Conservation (phyloP, 345 rosid genomes). For the Iberis pinnata region DNA sequence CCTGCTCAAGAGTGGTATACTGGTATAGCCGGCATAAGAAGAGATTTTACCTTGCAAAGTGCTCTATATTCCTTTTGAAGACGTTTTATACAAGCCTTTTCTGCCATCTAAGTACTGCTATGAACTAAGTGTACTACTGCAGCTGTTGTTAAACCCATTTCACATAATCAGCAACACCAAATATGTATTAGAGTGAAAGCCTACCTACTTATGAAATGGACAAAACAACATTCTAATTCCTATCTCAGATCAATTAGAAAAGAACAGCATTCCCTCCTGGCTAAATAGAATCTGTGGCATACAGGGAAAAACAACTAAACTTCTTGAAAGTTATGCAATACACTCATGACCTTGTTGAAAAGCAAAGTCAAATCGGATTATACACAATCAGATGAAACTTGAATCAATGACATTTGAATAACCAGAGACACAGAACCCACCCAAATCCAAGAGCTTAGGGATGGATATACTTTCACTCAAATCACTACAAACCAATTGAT, state of each 20-base stretch:
- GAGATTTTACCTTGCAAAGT: slow-evolving; percentile 64
- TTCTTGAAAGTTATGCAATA: background rate
- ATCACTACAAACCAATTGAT: slow-evolving; percentile 1
- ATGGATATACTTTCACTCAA: background rate
- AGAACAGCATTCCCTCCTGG: background rate
- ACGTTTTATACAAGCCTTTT: slow-evolving; percentile 82
- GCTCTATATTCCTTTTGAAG: slow-evolving; percentile 97
- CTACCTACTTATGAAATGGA: slow-evolving; percentile 3
- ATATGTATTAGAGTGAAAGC: background rate
- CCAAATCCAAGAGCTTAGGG: slow-evolving; percentile 7
- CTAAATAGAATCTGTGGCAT: background rate
- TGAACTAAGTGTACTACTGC: slow-evolving; percentile 1
- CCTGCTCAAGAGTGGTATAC: background rate
- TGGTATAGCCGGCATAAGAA: background rate
- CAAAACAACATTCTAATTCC: background rate
- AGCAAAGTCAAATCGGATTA: background rate
- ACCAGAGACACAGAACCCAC: background rate
- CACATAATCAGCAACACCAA: slow-evolving; percentile 7
- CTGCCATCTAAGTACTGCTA: slow-evolving; percentile 52
- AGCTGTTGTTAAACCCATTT: background rate
- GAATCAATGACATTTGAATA: background rate
- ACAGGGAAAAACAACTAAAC: background rate
- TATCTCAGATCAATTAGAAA: background rate
- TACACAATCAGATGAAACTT: background rate
- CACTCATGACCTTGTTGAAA: background rate